Conservation (phyloP, 139 green algal genomes). For the Closterium sp. region DNA sequence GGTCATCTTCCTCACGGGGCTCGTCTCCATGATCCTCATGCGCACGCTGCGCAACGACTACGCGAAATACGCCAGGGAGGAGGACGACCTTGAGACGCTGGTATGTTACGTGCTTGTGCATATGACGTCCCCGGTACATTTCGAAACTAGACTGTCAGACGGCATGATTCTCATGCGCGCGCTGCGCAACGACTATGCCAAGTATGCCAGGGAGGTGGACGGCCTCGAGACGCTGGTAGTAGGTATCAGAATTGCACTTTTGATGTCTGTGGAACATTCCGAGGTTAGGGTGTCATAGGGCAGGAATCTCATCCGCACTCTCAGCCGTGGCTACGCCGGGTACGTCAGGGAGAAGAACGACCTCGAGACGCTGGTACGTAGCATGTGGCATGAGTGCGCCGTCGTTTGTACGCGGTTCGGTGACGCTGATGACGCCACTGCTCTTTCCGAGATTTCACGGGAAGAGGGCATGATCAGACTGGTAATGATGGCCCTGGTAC, state of each 20-base stretch:
- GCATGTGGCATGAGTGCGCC: no score
- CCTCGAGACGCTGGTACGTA: no score
- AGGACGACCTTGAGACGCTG: slow-evolving; percentile 83
- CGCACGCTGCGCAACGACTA: slow-evolving; percentile 92
- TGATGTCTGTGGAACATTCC: no score
- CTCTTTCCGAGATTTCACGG: no score
- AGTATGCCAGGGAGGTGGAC: slow-evolving; percentile 66
- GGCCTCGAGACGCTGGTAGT: slow-evolving; percentile 76
- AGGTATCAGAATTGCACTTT: neutral
- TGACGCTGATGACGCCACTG: no score
- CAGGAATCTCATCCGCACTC: slow-evolving; percentile 87
- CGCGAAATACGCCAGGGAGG: slow-evolving; percentile 68
- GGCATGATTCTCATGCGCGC: slow-evolving; percentile 77
- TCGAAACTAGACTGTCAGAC: slow-evolving; percentile 80
- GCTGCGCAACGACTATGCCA: slow-evolving; percentile 84
- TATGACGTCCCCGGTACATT: no score
- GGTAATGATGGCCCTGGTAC: no score
- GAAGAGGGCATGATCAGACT: no score
- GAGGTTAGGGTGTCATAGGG: no score
- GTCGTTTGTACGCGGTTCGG: no score
- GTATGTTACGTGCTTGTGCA: slow-evolving; percentile 21
- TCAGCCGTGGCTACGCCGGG: slow-evolving; percentile 83
- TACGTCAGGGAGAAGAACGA: no score
- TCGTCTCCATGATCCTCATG: slow-evolving; percentile 96
- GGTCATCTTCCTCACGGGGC: slow-evolving; percentile 95